Evolutionary conservation across 2,329 filamentous ascomycete genomes (phyloP), one percentile per base, ranked within the genome.

Genomic region (Gnomoniopsis smithogilvyi): DNA sequence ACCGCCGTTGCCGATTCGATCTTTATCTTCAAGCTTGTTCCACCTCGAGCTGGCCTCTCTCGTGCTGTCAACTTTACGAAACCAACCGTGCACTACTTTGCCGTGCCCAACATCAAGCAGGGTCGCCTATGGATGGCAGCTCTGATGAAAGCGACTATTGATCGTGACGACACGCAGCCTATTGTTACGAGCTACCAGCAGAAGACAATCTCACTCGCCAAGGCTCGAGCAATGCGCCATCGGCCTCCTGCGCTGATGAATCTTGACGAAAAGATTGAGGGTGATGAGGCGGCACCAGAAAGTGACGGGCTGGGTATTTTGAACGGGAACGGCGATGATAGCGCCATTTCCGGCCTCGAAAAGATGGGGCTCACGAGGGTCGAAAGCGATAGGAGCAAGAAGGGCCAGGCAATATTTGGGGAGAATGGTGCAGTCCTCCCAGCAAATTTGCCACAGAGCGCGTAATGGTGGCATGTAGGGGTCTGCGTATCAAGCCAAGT

Each of bases 11-110:
- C 68, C 6, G 89, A 91, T 59, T 81, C 87, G 1, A 90, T 96
- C 70, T 99, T 99, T 76, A 98, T 98, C 69, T 99, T 99, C 83
- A 99, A 99, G 76, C 86, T 99, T 8, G 88, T 96, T 7, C 95
- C 95, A 1, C 95, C 95, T 1, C 90, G 94, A 61, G 85, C 89
- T 6, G 94, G 93, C 12, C 82, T 96, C 11, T 92, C 92, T 12
- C 88, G 92, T 58, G 95, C 92, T 0, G 94, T 99, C 59, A 96
- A 93, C 70, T 99, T 99, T 71, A 99, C 95, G 1, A 97, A 97
- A 72, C 95, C 95, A 4, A 95, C 92, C 10, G 91, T 97, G 43
- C 95, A 99, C 73, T 98, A 97, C 73, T 99, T 99, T 73, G 95
- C 96, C 6, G 92, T 97, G 22, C 93, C 96, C 54, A 96, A 90